phyloP scores from a whole-genome alignment of 208 protist genomes.

The Trypanosoma boissoni region DNA sequence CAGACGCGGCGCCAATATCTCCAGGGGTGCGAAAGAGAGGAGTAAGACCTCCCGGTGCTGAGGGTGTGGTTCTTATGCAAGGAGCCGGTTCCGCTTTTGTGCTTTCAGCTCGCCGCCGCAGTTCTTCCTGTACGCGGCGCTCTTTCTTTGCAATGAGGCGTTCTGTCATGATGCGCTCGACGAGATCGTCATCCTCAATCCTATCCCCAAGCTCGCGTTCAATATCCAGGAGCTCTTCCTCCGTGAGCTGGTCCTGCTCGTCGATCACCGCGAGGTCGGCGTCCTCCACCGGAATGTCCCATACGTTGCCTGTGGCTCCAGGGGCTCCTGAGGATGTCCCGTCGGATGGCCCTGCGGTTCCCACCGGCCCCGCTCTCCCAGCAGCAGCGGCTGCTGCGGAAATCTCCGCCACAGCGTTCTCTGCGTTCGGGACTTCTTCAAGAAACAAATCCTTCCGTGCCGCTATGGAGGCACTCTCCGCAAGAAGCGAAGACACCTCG shows the following conservation, averaged over 20 bases:
- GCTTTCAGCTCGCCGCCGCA: slow-evolving; percentile 15
- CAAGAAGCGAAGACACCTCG: slow-evolving; percentile 57
- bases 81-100: neutral
- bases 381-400: slow-evolving; percentile 20
- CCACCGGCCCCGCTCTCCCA: too few relatives aligned
- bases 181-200: slow-evolving; percentile 65
- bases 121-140: slow-evolving; percentile 44
- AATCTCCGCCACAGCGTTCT: slow-evolving; percentile 43
- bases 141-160: slow-evolving; percentile 86
- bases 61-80: neutral
- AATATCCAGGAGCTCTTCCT: slow-evolving; percentile 77
- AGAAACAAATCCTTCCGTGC: slow-evolving; percentile 58
- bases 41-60: neutral
- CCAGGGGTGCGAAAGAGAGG: slow-evolving; percentile 26
- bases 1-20: slow-evolving; percentile 30
- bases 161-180: slow-evolving; percentile 76
- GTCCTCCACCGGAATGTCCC: slow-evolving; percentile 4
- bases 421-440: slow-evolving; percentile 59
- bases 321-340: too few relatives aligned
- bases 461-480: slow-evolving; percentile 53
- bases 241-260: slow-evolving; percentile 72
- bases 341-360: too few relatives aligned
- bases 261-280: slow-evolving; percentile 57
- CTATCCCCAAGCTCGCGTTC: slow-evolving; percentile 64
- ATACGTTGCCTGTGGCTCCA: neutral